Evolutionary conservation across 805 yeast genomes (phyloP).

Genomic region (Monosporozyma unispora): DNA sequence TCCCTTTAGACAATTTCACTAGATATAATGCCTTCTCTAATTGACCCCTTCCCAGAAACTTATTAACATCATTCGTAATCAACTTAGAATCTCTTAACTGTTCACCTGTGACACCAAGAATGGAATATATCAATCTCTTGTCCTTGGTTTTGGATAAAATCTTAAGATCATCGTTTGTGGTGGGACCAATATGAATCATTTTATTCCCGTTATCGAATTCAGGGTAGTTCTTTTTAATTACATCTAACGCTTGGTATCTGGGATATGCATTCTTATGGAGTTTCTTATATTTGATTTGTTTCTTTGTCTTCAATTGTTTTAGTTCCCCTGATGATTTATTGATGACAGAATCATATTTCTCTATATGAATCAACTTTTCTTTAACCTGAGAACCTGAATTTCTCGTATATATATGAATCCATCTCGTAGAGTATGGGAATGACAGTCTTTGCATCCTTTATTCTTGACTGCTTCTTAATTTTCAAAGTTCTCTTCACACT

Average conservation of each 20-base stretch:
- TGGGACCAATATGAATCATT: slow-evolving; percentile 29
- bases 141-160: slow-evolving; percentile 31
- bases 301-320: slow-evolving; percentile 12
- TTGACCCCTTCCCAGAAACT: slow-evolving; percentile 43
- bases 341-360: slow-evolving; percentile 9
- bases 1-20: slow-evolving; percentile 38
- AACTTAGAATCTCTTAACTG: slow-evolving; percentile 50
- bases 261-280: slow-evolving; percentile 22
- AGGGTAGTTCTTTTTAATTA: slow-evolving; percentile 15
- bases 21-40: slow-evolving; percentile 44
- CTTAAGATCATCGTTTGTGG: slow-evolving; percentile 28
- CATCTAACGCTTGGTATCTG: slow-evolving; percentile 20
- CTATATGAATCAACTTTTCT: slow-evolving; percentile 12
- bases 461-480: not conserved
- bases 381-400: slow-evolving; percentile 13
- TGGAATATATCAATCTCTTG: slow-evolving; percentile 39
- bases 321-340: slow-evolving; percentile 17
- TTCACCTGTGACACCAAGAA: slow-evolving; percentile 50
- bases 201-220: not conserved
- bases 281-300: slow-evolving; percentile 12
- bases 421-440: not conserved
- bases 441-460: not conserved
- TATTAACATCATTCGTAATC: slow-evolving; percentile 45
- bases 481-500: not conserved
- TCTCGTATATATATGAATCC: not conserved